Conservation (phyloP, 177 flowering plant genomes). For the Vitis hybrid region DNA sequence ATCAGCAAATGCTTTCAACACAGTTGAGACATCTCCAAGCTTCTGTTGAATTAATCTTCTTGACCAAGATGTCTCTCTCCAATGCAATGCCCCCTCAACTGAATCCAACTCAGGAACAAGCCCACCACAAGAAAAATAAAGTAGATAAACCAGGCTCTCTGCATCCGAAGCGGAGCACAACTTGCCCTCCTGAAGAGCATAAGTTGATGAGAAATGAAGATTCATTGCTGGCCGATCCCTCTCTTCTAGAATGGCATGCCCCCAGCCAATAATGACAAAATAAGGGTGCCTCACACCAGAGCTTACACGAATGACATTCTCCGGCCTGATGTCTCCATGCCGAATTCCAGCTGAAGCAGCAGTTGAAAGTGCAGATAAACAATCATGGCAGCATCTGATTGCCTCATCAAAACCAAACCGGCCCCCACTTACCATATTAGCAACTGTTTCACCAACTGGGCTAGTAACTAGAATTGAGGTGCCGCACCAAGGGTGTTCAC, state of each 20-base stretch:
- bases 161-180: slow-evolving; percentile 91
- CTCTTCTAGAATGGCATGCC: slow-evolving; percentile 87
- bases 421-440: slow-evolving; percentile 49
- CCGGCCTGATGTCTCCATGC: slow-evolving; percentile 87
- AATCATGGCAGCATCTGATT: slow-evolving; percentile 77
- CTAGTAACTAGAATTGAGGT: slow-evolving; percentile 78
- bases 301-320: slow-evolving; percentile 61
- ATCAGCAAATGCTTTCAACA: slow-evolving; percentile 94
- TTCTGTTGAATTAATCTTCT: slow-evolving; percentile 77
- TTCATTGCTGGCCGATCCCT: slow-evolving; percentile 89
- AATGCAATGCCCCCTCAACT: slow-evolving; percentile 82
- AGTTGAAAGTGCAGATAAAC: slow-evolving; percentile 67
- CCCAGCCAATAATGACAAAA: slow-evolving; percentile 84
- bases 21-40: slow-evolving; percentile 82
- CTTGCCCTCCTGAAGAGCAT: slow-evolving; percentile 89
- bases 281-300: slow-evolving; percentile 47
- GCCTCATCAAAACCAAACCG: slow-evolving; percentile 66
- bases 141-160: slow-evolving; percentile 82
- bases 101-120: slow-evolving; percentile 69
- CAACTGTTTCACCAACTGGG: slow-evolving; percentile 74
- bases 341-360: slow-evolving; percentile 68
- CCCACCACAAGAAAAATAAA: slow-evolving; percentile 69
- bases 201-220: slow-evolving; percentile 78
- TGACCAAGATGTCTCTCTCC: slow-evolving; percentile 87
- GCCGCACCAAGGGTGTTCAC: slow-evolving; percentile 94